Evolutionary conservation across 1,139 yeast genomes (phyloP), one percentile per base, ranked within the genome.

Genomic region (Sugiyamaella paludigena): DNA sequence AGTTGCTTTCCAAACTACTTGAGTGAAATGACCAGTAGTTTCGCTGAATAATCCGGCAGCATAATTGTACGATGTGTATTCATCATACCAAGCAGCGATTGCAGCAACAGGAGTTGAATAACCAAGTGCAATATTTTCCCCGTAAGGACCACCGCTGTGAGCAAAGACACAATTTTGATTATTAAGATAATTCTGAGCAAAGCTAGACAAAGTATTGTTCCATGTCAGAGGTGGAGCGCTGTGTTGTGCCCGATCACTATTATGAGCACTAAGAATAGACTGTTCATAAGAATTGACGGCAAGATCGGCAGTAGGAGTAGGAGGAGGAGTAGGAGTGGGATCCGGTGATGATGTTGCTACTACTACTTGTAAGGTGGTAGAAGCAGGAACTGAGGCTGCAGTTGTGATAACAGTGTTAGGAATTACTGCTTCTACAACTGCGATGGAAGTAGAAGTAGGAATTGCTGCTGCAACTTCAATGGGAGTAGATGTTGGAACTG

Each of bases 91-190:
- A 48, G 92, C 96, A 40, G 79, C 76, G 50, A 87, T 82, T 41
- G 88, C 87, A 40, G 79, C 85, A 28, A 74, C 72, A 32, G 74
- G 67, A 40, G 75, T 56, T 69, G 75, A 78, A 61, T 63, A 69
- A 50, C 96, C 96, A 48, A 80, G 73, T 47, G 95, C 96, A 65
- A 89, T 76, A 76, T 89, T 89, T 73, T 89, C 96, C 65, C 96
- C 96, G 71, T 78, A 84, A 46, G 74, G 69, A 50, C 92, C 92
- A 50, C 86, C 87, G 44, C 95, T 82, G 73, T 89, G 96, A 33
- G 71, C 69, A 67, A 88, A 79, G 34, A 80, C 79, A 72, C 96
- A 88, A 66, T 78, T 78, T 69, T 83, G 86, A 47, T 71, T 62
- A 68, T 81, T 78, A 30, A 68, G 61, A 67, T 83, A 85, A 57